Conservation (phyloP, 2,329 filamentous ascomycete species). For the Fusarium xylarioides region DNA sequence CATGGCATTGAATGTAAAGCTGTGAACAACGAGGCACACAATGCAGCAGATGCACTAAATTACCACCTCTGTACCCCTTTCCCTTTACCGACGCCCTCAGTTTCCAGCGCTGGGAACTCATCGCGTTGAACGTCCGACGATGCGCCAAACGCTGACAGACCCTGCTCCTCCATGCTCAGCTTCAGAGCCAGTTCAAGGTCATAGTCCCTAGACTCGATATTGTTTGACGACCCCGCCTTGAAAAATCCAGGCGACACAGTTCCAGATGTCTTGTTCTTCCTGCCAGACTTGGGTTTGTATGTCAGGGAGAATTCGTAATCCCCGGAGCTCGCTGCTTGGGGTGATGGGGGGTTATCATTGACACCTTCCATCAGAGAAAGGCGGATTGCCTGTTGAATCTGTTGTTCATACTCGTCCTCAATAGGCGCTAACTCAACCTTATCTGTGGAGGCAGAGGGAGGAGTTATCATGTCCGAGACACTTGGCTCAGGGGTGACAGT, state of each 20-base stretch:
- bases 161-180: conserved; percentile 67
- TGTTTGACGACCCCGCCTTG: conserved; percentile 42
- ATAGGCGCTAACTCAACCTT: not conserved
- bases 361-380: conserved; percentile 67
- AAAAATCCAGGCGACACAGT: conserved; percentile 49
- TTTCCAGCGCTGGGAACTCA: conserved; percentile 54
- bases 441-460: conserved; percentile 21
- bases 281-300: conserved; percentile 53
- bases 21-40: not conserved
- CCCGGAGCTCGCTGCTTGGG: conserved; percentile 55
- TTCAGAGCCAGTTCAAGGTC: conserved; percentile 69
- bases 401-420: conserved; percentile 66
- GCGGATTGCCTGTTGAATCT: conserved; percentile 70
- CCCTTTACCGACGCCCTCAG: conserved; percentile 56
- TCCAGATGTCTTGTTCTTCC: conserved; percentile 52
- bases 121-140: conserved; percentile 39
- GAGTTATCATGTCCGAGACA: conserved; percentile 52
- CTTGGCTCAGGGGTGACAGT: conserved; percentile 66
- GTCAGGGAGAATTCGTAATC: conserved; percentile 63
- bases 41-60: not conserved
- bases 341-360: conserved; percentile 57
- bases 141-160: conserved; percentile 29
- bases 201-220: conserved; percentile 53
- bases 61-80: conserved; percentile 48
- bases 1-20: not conserved